Base-by-base conservation (phyloP, 163 green algal species). In the Chlorella variabilis region DNA sequence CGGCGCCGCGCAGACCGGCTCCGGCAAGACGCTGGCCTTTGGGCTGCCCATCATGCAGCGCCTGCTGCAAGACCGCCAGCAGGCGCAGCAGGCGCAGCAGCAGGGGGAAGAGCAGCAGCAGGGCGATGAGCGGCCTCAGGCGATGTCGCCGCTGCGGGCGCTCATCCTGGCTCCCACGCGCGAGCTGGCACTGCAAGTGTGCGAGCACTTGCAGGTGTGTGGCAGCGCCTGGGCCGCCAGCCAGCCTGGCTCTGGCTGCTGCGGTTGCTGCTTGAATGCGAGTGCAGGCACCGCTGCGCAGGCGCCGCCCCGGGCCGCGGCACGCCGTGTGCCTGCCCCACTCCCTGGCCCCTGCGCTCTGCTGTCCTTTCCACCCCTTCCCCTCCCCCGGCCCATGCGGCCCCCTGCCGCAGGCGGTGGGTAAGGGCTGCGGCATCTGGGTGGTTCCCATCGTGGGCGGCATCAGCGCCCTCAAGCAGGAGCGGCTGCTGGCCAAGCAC, bases 11-110 rank as follows among this genome's bases (percentile, higher is more conserved):
- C 94, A 99, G 83, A 99, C 97, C 29, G 94, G 94, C 48, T 94
- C 88, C 48, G 94, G 94, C 71, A 99, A 99, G 89, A 99, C 97
- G 2, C 88, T 98, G 36, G 96, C 91, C 1, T 99, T 98, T 89
- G 95, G 97, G 15, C 87, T 99, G 77, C 96, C 97, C 25, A 95
- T 94, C 54, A 81, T 99, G 80, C 84, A 94, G 65, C 87, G 81
- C 48, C 82, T 98, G 61, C 62, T 94, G 61, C 65, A 88, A 23
- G 87, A 96, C 81, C 71, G 81, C 13, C 75, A 91, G 77, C 74
- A 75, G 76, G 76, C 66, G 69, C 78, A 36, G 71, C 21, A 78
- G 51, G 65, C 25, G 80, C 66, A 38, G 80, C 75, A 78, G 61
- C 21, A 27, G 36, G 66, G 39, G 67, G 49, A 25, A 17, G 76